phyloP scores from a whole-genome alignment of 257 asterid genomes.

The Penstemon eatonii region DNA sequence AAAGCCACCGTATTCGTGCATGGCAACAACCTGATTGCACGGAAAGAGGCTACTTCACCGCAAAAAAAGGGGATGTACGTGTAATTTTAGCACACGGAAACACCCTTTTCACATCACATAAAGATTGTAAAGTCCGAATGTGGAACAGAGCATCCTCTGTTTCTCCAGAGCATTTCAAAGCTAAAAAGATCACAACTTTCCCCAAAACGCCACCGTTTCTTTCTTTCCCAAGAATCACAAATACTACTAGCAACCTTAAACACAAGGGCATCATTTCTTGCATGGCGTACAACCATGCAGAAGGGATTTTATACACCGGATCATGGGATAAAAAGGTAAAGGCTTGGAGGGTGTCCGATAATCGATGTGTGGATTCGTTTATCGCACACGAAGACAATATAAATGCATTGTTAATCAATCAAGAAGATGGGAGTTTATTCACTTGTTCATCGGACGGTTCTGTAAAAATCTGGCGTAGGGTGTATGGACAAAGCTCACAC shows the following conservation, averaged over 20 bases:
- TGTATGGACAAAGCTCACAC: conserved; percentile 77
- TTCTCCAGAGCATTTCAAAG: conserved; percentile 46
- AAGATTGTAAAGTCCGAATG: conserved; percentile 52
- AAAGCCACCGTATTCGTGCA: conserved; percentile 70
- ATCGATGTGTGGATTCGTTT: conserved; percentile 65
- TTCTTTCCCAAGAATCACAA: conserved; percentile 21
- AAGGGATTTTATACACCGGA: conserved; percentile 77
- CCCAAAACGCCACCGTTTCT: conserved; percentile 42
- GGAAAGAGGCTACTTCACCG: conserved; percentile 61
- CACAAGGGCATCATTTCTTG: conserved; percentile 70
- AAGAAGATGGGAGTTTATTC: conserved; percentile 77
- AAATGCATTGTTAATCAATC: conserved; percentile 57
- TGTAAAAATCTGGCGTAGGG: conserved; percentile 77
- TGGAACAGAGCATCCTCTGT: conserved; percentile 43
- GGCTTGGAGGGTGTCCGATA: conserved; percentile 65
- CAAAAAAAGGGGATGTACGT: conserved; percentile 56
- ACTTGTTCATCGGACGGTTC: conserved; percentile 81
- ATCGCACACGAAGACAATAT: conserved; percentile 69
- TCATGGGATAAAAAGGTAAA: conserved; percentile 71
- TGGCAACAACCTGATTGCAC: conserved; percentile 87
- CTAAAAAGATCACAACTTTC: conserved; percentile 45
- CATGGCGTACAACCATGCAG: conserved; percentile 84
- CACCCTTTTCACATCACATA: conserved; percentile 72
- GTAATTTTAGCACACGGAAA: conserved; percentile 61
- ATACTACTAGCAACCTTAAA: conserved; percentile 4